These are phyloP conservation scores for Cordyceps pruinosa DNA, from an alignment of 2,329 filamentous ascomycete species.

Conservation along the genomic window DNA sequence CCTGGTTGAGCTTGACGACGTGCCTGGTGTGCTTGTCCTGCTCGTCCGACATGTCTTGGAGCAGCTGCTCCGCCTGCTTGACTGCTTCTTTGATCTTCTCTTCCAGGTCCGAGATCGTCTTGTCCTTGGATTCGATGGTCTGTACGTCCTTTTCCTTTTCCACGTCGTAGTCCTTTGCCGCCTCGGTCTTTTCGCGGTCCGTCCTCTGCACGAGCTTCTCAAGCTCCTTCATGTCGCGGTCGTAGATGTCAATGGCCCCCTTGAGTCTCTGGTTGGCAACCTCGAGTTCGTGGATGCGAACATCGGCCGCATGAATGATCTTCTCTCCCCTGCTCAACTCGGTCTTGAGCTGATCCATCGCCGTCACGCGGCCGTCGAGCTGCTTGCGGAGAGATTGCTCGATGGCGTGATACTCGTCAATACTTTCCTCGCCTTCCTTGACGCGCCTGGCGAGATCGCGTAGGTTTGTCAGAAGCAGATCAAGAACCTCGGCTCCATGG, in stretches of 20 bases:
- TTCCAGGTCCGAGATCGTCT: constrained; percentile 37
- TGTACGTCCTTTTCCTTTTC: constrained; percentile 28
- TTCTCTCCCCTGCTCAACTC: constrained; percentile 32
- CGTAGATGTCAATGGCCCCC: constrained; percentile 45
- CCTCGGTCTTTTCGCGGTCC: constrained; percentile 32
- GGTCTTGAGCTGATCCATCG: constrained; percentile 40
- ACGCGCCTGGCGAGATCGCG: constrained; percentile 40
- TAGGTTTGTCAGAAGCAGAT: constrained; percentile 45
- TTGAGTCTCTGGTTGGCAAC: constrained; percentile 43
- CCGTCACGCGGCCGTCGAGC: constrained; percentile 44
- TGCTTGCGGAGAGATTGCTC: constrained; percentile 51
- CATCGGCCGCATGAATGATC: constrained; percentile 31
- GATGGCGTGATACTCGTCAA: constrained; percentile 54
- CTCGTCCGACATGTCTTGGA: constrained; percentile 30
- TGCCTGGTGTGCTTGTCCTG: constrained; percentile 28
- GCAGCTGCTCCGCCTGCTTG: constrained; percentile 31
- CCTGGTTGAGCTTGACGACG: constrained; percentile 29
- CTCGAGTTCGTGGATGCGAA: constrained; percentile 40
- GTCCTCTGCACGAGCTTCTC: constrained; percentile 44
- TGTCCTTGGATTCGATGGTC: constrained; percentile 30
- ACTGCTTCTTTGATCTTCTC: constrained; percentile 35
- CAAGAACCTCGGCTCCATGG: constrained; percentile 48
- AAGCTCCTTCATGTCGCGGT: constrained; percentile 46
- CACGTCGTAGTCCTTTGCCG: constrained; percentile 25
- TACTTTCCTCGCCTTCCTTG: constrained; percentile 43